Conservation (phyloP, 2,329 filamentous ascomycete genomes). For the Coleophoma eucalyptorum region DNA sequence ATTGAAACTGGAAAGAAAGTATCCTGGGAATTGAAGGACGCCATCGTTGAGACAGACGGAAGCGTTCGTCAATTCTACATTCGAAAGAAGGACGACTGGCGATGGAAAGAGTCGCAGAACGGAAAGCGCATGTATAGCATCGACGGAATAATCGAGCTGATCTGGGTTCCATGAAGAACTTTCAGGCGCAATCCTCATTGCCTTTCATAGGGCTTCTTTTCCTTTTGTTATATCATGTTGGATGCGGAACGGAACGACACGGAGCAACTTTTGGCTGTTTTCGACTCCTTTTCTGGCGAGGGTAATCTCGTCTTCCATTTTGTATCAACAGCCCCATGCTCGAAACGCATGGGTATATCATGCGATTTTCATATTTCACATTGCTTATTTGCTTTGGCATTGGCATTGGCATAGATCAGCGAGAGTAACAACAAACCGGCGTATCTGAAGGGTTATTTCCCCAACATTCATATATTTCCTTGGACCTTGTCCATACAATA, state of each 20-base stretch:
- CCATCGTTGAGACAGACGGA: slow-evolving; percentile 41
- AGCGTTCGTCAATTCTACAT: slow-evolving; percentile 50
- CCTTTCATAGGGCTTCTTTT: neutral
- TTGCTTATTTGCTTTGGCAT: no score
- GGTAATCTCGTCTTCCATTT: no score
- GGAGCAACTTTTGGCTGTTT: no score
- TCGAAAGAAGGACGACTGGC: slow-evolving; percentile 45
- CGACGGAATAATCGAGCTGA: slow-evolving; percentile 53
- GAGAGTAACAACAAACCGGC: no score
- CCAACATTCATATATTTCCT: no score
- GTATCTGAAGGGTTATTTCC: no score
- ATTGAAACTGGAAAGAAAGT: slow-evolving; percentile 47
- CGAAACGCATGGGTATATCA: no score
- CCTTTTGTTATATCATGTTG: neutral
- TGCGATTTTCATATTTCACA: no score
- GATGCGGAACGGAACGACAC: neutral
- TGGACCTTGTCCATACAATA: no score
- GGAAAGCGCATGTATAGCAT: slow-evolving; percentile 45
- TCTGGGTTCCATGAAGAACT: slow-evolving; percentile 42
- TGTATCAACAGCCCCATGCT: no score
- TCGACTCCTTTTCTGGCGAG: no score
- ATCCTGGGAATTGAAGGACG: slow-evolving; percentile 50
- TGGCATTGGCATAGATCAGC: no score
- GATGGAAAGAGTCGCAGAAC: slow-evolving; percentile 43
- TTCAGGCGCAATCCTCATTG: neutral